phyloP scores from a whole-genome alignment of 805 yeast species.

The Clavispora carvajalis region DNA sequence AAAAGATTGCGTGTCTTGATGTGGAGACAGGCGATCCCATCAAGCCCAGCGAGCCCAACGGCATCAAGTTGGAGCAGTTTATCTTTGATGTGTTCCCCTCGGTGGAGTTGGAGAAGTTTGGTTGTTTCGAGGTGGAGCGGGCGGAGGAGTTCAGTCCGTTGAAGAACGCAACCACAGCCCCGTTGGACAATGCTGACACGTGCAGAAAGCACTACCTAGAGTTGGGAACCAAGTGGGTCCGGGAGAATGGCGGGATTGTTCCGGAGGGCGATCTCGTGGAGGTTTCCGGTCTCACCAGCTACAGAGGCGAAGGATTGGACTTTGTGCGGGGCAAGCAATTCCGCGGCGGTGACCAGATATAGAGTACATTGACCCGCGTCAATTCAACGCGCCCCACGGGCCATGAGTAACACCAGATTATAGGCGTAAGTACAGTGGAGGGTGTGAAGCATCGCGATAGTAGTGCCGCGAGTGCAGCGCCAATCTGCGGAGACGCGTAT shows the following conservation, averaged over 20 bases:
- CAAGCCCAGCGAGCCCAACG: slow-evolving; percentile 77
- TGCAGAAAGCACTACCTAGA: slow-evolving; percentile 60
- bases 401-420: too few relatives aligned
- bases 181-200: slow-evolving; percentile 79
- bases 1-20: slow-evolving; percentile 70
- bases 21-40: slow-evolving; percentile 38
- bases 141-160: slow-evolving; percentile 85
- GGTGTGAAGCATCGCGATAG: too few relatives aligned
- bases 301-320: slow-evolving; percentile 68
- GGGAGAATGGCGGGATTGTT: slow-evolving; percentile 61
- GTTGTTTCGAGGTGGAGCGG: slow-evolving; percentile 88
- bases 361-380: slow-evolving; percentile 2
- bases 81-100: slow-evolving; percentile 93
- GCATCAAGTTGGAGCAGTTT: slow-evolving; percentile 92
- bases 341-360: slow-evolving; percentile 28
- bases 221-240: slow-evolving; percentile 72
- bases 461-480: too few relatives aligned
- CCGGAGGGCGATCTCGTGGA: slow-evolving; percentile 54
- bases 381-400: neutral
- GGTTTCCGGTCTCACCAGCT: slow-evolving; percentile 70
- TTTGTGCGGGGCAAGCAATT: slow-evolving; percentile 44
- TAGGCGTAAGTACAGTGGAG: too few relatives aligned
- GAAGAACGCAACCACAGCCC: slow-evolving; percentile 83
- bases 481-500: too few relatives aligned
- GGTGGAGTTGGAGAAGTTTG: slow-evolving; percentile 67